Evolutionary conservation across 2,329 filamentous ascomycete genomes (phyloP), one percentile per base, ranked within the genome.

Genomic region (Ceratocystiopsis minuta): DNA sequence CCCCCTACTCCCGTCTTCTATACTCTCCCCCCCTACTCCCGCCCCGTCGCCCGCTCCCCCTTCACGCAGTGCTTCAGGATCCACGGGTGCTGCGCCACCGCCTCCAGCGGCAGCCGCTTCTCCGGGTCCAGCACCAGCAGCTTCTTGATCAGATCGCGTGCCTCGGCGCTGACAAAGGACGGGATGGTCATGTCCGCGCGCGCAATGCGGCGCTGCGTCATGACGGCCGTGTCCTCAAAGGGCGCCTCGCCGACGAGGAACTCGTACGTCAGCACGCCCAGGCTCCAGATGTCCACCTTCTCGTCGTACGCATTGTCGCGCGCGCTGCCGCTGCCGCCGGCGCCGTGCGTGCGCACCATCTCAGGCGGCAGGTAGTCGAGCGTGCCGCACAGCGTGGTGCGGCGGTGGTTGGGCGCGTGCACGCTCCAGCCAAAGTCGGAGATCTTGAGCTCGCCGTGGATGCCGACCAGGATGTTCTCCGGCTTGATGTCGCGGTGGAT

Each of bases 361-460:
- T 98, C 90, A 5, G 90, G 90, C 3, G 90, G 90, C 15, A 98
- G 73, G 60, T 98, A 98, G 62, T 98, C 90, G 36, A 96, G 74
- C 16, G 90, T 98, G 48, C 90, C 90, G 59, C 90, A 98, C 75
- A 96, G 87, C 43, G 90, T 98, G 55, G 87, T 80, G 47, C 90
- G 72, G 51, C 90, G 70, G 63, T 88, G 92, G 61, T 93, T 95
- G 24, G 90, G 90, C 6, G 90, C 90, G 60, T 98, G 90, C 4
- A 96, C 90, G 57, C 83, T 92, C 90, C 90, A 98, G 39, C 90
- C 88, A 55, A 96, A 98, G 60, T 98, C 90, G 5, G 85, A 92
- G 55, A 98, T 87, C 62, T 98, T 98, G 64, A 98, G 87, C 66
- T 98, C 90, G 50, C 87, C 90, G 56, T 96, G 88, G 46, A 96